Base-by-base conservation (phyloP, 495 filamentous ascomycete genomes). In the Podospora pseudocomata region DNA sequence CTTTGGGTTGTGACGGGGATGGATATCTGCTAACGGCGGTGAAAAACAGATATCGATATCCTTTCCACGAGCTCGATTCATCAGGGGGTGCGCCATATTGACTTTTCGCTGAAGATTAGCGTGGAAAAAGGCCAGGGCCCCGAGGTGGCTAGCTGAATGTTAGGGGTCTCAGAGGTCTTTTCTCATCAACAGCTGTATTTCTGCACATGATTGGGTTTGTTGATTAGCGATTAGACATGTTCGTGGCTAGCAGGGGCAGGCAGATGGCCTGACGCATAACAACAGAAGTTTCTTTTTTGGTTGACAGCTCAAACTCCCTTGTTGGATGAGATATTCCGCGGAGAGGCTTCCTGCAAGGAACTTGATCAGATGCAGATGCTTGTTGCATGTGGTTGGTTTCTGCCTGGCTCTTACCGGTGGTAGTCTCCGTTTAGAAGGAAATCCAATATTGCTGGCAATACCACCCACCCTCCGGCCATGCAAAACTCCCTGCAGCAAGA, bases 1-100 rank as follows among this genome's bases (percentile, higher is more conserved):
- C 9, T n/a, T 26, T 27, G 19, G 11, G 44, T 65, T 53, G 56
- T 56, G 57, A 49, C 3, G 6, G 7, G 15, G 16, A 27, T 54
- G 44, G 53, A 16, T 4, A 32, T 54, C 68, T n/a, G 34, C 67
- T 71, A 60, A 73, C 66, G 53, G n/a, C 4, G 32, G 5, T 49
- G 49, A 27, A 32, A 32, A 32, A 32, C 61, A 88, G 92, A 97
- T 83, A 87, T 99, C 72, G 95, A 99, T 82, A 91, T 98, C 71
- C 85, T 97, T 69, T 97, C 92, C 26, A 97, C 94, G 32, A 97
- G 94, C 74, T 92, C 92, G 55, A 97, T 99, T 71, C 95, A 99
- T 77, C 95, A 99, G 81, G 94, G 96, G 2, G 92, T 93, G 5
- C 85, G 87, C 56, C 94, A 97, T 78, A 88, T 99, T 55, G 95